Evolutionary conservation across 2,329 filamentous ascomycete species (phyloP).

Genomic region (Arachnomyces sp.): DNA sequence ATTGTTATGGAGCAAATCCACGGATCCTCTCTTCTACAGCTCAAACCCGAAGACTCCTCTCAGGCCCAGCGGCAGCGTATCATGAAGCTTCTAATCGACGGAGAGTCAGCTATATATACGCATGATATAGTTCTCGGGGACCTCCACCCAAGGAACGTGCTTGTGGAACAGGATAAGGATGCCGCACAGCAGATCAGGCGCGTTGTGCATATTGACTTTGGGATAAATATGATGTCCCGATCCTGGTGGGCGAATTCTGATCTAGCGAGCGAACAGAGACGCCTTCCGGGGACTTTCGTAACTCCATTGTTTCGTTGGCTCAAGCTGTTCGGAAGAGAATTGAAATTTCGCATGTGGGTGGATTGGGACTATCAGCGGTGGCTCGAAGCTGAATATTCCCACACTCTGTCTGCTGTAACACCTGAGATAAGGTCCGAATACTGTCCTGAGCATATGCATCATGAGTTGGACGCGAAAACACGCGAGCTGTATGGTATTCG

Average conservation of each 20-base stretch:
- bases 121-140: not conserved
- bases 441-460: no score
- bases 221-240: not conserved
- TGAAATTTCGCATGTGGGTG: slow-evolving; percentile 2
- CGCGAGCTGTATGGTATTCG: no score
- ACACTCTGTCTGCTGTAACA: slow-evolving; percentile 2
- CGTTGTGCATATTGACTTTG: slow-evolving; percentile 1
- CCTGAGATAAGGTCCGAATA: slow-evolving; percentile 1
- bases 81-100: slow-evolving; percentile 3
- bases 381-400: slow-evolving; percentile 4
- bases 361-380: slow-evolving; percentile 8
- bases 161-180: not conserved
- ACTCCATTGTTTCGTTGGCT: slow-evolving; percentile 8
- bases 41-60: slow-evolving; percentile 1
- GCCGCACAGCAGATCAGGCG: not conserved
- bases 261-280: not conserved
- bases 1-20: slow-evolving; percentile 1
- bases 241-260: not conserved
- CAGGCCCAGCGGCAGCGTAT: slow-evolving; percentile 1
- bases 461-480: no score
- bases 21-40: not conserved
- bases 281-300: slow-evolving; percentile 4
- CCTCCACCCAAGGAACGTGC: slow-evolving; percentile 2
- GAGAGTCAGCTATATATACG: not conserved
- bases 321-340: not conserved